A percentile compares a stretch with the other conserved stretches of the same genome.
Evolutionary conservation across 176 grass and related monocot species (phyloP).

Genomic region (Saccharum officinarum): DNA sequence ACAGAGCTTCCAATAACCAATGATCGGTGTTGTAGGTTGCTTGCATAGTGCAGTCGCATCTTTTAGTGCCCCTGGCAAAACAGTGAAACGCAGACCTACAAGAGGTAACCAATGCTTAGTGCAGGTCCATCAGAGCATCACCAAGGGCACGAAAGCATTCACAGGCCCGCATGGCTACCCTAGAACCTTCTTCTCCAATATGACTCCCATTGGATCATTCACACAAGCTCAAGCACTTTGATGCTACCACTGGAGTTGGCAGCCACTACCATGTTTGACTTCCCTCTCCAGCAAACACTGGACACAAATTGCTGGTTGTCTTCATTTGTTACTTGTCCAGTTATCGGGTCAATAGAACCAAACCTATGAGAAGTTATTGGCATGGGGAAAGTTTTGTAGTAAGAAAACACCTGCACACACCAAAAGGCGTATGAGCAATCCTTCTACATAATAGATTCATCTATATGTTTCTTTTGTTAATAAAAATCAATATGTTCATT

Average conservation of each 20-base stretch:
- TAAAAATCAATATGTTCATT: conserved; percentile 3
- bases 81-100: neutral
- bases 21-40: neutral
- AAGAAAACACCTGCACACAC: conserved; percentile 86
- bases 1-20: neutral
- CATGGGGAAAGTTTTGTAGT: conserved; percentile 94
- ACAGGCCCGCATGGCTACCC: neutral
- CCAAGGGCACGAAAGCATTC: conserved; percentile 8
- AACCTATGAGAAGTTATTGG: conserved; percentile 95
- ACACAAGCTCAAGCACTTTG: conserved; percentile 92
- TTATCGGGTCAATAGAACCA: conserved; percentile 82
- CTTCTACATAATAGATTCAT: conserved; percentile 13
- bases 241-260: conserved; percentile 95
- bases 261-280: conserved; percentile 89
- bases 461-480: neutral
- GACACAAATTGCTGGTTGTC: conserved; percentile 88
- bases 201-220: conserved; percentile 23
- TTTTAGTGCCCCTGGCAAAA: neutral
- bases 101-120: neutral
- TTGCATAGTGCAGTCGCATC: neutral
- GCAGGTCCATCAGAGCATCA: neutral
- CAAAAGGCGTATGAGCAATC: conserved; percentile 29
- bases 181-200: conserved; percentile 22
- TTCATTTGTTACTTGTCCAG: conserved; percentile 81
- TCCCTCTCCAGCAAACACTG: conserved; percentile 90